Base-by-base conservation (phyloP, 139 green algal genomes). In the Chara braunii region DNA sequence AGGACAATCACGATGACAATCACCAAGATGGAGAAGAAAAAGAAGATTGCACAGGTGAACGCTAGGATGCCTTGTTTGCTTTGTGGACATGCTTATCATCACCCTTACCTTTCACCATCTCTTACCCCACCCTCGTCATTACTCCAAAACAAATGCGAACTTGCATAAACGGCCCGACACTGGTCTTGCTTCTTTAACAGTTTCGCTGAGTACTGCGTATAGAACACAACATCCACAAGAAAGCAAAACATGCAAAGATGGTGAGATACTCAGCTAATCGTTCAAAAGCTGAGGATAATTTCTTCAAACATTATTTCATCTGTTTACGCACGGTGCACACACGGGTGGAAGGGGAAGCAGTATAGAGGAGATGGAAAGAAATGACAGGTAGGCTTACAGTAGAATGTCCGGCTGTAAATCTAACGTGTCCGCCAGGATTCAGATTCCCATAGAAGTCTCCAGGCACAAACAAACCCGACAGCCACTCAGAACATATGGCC, bases 171-270 rank as follows among this genome's bases (percentile, higher is more conserved):
- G 6, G 89, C 88, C 26, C 73, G 64, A 77, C 87, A 95, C 78
- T 97, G 90, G 78, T 97, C 92, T 1, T 78, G 50, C 14, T 88
- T 88, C 36, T 85, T 84, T 26, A 97, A 83, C 70, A 98, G 78
- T 58, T 89, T 85, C 22, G 85, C 67, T 11, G 80, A 85, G 73
- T 94, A 96, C 70, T 72, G 67, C 34, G n/a, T n/a, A n/a, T n/a
- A n/a, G n/a, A 11, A 8, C 11, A 8, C 9, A 57, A 11, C n/a
- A n/a, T n/a, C n/a, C n/a, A n/a, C n/a, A n/a, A n/a, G 40, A 18
- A 18, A 18, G 18, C 40, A 48, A 18, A 18, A 18, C 18, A 18
- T 14, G 40, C 18, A 26, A 26, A 26, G 40, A 18, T 14, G 18
- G 40, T 48, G 40, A 18, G 40, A 18, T 26, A 18, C n/a, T n/a